phyloP scores from a whole-genome alignment of 768 basidiomycete species.

The Lanmaoa rubissima region DNA sequence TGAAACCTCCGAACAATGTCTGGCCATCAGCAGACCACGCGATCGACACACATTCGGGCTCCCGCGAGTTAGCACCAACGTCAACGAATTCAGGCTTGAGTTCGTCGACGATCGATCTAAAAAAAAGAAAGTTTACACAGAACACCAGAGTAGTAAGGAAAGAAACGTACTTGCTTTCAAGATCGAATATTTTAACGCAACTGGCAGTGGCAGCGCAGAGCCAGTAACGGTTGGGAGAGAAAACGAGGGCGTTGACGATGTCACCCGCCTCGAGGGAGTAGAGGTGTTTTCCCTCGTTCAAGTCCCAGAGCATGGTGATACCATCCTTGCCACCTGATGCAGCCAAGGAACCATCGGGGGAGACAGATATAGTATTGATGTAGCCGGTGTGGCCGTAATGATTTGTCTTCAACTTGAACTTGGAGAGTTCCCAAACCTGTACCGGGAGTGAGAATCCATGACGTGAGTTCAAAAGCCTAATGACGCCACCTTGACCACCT shows the following conservation, averaged over 20 bases:
- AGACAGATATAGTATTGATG: slow-evolving; percentile 98
- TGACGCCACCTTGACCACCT: slow-evolving; percentile 92
- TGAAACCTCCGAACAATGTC: slow-evolving; percentile 96
- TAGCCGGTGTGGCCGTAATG: slow-evolving; percentile 99
- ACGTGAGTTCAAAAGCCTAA: background rate
- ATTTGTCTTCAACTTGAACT: slow-evolving; percentile 99
- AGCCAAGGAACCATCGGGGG: slow-evolving; percentile 97
- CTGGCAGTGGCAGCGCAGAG: slow-evolving; percentile 96
- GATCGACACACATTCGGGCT: slow-evolving; percentile 93
- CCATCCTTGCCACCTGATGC: slow-evolving; percentile 99
- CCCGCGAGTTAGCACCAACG: slow-evolving; percentile 63
- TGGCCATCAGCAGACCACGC: slow-evolving; percentile 99
- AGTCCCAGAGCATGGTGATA: slow-evolving; percentile 99
- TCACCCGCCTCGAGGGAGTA: slow-evolving; percentile 99
- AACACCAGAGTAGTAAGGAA: background rate
- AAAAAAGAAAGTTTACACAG: background rate
- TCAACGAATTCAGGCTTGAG: slow-evolving; percentile 94
- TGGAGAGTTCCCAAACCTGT: slow-evolving; percentile 99
- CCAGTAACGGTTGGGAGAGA: slow-evolving; percentile 99
- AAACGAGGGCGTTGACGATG: slow-evolving; percentile 98
- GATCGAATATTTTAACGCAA: slow-evolving; percentile 98
- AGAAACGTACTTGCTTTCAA: slow-evolving; percentile 91
- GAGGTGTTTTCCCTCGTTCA: slow-evolving; percentile 99
- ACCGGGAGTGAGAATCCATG: slow-evolving; percentile 29
- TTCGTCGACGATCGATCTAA: slow-evolving; percentile 95